Evolutionary conservation across 495 filamentous ascomycete species (phyloP).

Genomic region (Penicillium dipodomyicola): DNA sequence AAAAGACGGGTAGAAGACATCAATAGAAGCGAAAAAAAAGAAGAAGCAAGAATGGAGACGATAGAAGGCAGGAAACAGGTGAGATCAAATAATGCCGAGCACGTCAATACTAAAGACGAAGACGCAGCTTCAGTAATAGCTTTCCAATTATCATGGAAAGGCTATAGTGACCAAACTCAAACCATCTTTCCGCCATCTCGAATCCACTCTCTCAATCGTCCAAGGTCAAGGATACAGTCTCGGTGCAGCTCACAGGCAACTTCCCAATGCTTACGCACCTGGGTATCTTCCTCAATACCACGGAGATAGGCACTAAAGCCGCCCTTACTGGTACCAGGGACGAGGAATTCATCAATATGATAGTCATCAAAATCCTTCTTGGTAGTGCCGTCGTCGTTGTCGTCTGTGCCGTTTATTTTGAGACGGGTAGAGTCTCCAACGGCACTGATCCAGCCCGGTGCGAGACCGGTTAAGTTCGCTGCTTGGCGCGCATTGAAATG

Average conservation of each 20-base stretch:
- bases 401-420: constrained; percentile 24
- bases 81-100: not conserved
- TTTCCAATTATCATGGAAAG: not conserved
- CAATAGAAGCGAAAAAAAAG: not conserved
- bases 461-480: constrained; percentile 48
- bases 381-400: constrained; percentile 19
- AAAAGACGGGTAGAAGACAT: not conserved
- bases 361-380: constrained; percentile 16
- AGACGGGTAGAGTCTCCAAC: constrained; percentile 48
- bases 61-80: not conserved
- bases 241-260: constrained; percentile 62
- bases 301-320: constrained; percentile 59
- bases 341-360: constrained; percentile 28
- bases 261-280: constrained; percentile 62
- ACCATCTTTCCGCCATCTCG: constrained; percentile 38
- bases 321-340: constrained; percentile 33
- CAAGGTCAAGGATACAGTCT: constrained; percentile 58
- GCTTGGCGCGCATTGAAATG: constrained; percentile 67
- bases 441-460: constrained; percentile 55
- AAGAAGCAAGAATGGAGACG: not conserved
- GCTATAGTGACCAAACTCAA: not conserved
- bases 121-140: not conserved
- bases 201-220: constrained; percentile 53
- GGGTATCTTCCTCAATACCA: constrained; percentile 62
- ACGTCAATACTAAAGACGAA: not conserved